Percentiles rank a stretch among this genome's conserved stretches.
phyloP scores from a whole-genome alignment of 2,329 filamentous ascomycete species.

The Cylindrodendrum hubeiense region DNA sequence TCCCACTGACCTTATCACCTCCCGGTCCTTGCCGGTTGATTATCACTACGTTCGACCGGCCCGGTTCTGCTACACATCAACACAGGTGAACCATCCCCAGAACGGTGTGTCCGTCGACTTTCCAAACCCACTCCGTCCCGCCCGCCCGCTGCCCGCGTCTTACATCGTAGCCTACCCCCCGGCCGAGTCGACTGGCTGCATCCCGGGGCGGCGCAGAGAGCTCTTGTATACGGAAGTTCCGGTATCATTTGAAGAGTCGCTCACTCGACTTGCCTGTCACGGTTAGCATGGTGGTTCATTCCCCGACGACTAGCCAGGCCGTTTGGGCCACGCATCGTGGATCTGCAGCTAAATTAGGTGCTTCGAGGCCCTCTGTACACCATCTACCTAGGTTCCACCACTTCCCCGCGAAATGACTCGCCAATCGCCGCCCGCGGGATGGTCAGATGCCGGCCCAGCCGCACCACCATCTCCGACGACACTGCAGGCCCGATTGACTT shows the following conservation, averaged over 20 bases:
- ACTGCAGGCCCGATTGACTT: background rate
- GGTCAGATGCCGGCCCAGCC: slow-evolving; percentile 38
- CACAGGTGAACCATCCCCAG: slow-evolving; percentile 12
- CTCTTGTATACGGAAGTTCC: slow-evolving; percentile 16
- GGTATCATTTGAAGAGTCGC: background rate
- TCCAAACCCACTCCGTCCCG: background rate
- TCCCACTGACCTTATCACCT: background rate
- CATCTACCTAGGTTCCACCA: background rate
- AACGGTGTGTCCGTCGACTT: slow-evolving; percentile 13
- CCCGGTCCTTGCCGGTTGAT: slow-evolving; percentile 15
- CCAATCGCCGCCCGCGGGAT: slow-evolving; percentile 36
- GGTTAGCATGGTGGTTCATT: background rate
- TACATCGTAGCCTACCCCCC: background rate
- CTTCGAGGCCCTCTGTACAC: background rate
- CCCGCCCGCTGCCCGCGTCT: background rate
- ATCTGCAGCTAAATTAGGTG: slow-evolving; percentile 9
- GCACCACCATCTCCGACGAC: slow-evolving; percentile 21
- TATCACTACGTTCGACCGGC: slow-evolving; percentile 13
- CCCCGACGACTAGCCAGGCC: background rate
- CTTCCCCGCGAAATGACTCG: slow-evolving; percentile 29
- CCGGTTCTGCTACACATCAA: slow-evolving; percentile 5
- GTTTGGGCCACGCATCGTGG: too few species aligned
- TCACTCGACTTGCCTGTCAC: slow-evolving; percentile 1
- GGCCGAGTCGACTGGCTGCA: slow-evolving; percentile 6
- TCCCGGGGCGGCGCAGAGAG: background rate